Evolutionary conservation across 1,284 basidiomycete genomes (phyloP).

Genomic region (Tremellales sp.): DNA sequence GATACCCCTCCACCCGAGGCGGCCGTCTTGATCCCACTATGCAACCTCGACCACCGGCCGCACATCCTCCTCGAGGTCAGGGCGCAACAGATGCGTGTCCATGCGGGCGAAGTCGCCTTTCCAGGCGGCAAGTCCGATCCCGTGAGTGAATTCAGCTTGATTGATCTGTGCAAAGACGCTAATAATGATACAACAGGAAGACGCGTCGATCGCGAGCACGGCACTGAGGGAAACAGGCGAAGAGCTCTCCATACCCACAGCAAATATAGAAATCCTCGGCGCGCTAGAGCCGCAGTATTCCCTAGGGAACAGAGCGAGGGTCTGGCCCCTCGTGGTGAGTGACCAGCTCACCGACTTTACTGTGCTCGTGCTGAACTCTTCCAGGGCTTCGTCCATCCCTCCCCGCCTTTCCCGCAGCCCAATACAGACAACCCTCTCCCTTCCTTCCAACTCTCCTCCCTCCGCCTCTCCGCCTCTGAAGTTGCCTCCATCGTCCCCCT

Average conservation of each 20-base stretch:
- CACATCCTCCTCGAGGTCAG: conserved; percentile 37
- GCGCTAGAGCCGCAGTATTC: conserved; percentile 36
- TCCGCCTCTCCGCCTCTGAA: conserved; percentile 30
- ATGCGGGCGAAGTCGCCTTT: conserved; percentile 42
- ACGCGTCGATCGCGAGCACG: conserved; percentile 26
- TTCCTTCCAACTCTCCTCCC: conserved; percentile 22
- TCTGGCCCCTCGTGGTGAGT: conserved; percentile 44
- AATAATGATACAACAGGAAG: conserved; percentile 19
- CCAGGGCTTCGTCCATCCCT: conserved; percentile 15
- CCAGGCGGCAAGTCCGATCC: conserved; percentile 37
- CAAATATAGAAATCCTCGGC: conserved; percentile 38
- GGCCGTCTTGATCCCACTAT: conserved; percentile 40
- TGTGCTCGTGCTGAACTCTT: not conserved
- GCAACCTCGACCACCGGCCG: conserved; percentile 32
- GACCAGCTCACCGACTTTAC: not conserved
- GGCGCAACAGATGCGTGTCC: conserved; percentile 29
- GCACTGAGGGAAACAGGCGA: conserved; percentile 41
- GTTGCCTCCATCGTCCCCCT: conserved; percentile 37
- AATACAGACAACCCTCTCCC: conserved; percentile 12
- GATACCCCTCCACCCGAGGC: conserved; percentile 20
- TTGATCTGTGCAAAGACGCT: too few species aligned
- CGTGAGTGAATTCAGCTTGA: conserved; percentile 12
- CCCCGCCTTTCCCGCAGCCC: not conserved
- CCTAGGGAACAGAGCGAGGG: conserved; percentile 38
- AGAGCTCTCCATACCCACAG: conserved; percentile 31